Conservation (phyloP, 2,329 filamentous ascomycete species). For the Diaporthe citrichinensis region DNA sequence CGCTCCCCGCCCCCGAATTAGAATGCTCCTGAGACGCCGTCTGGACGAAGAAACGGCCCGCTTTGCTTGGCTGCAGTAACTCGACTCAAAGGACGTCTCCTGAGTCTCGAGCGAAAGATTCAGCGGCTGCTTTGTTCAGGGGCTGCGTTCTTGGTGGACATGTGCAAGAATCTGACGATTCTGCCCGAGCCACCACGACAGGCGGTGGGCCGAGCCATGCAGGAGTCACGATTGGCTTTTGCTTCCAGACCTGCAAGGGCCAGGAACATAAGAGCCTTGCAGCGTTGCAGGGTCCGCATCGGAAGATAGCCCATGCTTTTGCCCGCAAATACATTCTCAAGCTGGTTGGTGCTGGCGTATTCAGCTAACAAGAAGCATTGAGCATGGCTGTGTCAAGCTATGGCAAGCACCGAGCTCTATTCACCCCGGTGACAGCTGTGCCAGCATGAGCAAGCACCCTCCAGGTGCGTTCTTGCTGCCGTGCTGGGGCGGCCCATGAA, state of each 20-base stretch:
- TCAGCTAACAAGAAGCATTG: background rate
- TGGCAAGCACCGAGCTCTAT: background rate
- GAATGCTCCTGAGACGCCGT: constrained; percentile 24
- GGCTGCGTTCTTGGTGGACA: background rate
- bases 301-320: background rate
- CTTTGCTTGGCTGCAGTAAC: constrained; percentile 34
- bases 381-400: background rate
- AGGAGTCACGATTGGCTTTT: constrained; percentile 23
- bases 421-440: background rate
- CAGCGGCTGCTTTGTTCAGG: constrained; percentile 17
- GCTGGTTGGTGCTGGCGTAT: background rate
- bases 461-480: background rate
- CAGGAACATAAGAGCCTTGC: constrained; percentile 29
- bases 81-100: constrained; percentile 17
- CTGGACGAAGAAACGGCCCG: constrained; percentile 27
- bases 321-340: background rate
- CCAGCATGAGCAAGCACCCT: background rate
- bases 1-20: constrained; percentile 14
- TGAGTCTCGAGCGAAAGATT: constrained; percentile 29
- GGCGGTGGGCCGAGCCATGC: constrained; percentile 20
- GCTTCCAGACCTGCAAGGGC: constrained; percentile 18
- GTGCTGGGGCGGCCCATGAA: background rate
- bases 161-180: constrained; percentile 11
- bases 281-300: background rate
- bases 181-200: background rate